Conservation (phyloP, 257 asterid genomes). For the Echites panduratus region DNA sequence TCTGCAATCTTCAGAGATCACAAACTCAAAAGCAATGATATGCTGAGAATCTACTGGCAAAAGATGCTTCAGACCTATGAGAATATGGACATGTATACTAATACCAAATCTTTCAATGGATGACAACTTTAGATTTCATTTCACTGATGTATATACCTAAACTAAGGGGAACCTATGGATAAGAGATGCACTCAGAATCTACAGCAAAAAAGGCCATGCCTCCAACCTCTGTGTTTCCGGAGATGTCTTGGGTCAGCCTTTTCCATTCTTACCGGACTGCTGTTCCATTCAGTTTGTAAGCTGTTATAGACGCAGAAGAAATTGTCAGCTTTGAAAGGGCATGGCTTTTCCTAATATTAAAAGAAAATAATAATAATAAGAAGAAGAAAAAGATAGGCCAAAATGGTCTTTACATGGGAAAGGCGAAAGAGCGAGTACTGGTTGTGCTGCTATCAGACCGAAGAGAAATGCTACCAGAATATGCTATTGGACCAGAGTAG, state of each 20-base stretch:
- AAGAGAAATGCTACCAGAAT: constrained; percentile 70
- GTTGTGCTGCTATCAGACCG: constrained; percentile 92
- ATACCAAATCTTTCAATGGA: constrained; percentile 17
- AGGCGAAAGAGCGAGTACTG: constrained; percentile 79
- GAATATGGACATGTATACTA: constrained; percentile 50
- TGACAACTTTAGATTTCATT: constrained; percentile 12
- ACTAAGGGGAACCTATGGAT: constrained; percentile 26
- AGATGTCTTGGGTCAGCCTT: constrained; percentile 59
- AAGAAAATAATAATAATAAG: neutral
- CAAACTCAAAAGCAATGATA: neutral
- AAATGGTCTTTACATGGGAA: constrained; percentile 54
- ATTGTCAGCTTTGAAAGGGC: neutral
- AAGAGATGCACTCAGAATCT: constrained; percentile 46
- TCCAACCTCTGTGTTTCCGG: constrained; percentile 70
- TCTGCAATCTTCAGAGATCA: constrained; percentile 9
- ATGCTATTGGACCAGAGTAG: constrained; percentile 60
- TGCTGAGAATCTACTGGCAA: constrained; percentile 23
- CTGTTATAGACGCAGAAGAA: constrained; percentile 28
- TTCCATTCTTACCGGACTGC: constrained; percentile 94
- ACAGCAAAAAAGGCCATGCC: constrained; percentile 77
- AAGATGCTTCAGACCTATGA: constrained; percentile 25
- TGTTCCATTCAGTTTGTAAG: constrained; percentile 79
- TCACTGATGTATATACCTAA: constrained; percentile 30
- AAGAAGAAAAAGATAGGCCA: neutral
- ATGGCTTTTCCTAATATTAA: no score